Conservation (phyloP, 1,284 basidiomycete species). For the Chiua sp. region DNA sequence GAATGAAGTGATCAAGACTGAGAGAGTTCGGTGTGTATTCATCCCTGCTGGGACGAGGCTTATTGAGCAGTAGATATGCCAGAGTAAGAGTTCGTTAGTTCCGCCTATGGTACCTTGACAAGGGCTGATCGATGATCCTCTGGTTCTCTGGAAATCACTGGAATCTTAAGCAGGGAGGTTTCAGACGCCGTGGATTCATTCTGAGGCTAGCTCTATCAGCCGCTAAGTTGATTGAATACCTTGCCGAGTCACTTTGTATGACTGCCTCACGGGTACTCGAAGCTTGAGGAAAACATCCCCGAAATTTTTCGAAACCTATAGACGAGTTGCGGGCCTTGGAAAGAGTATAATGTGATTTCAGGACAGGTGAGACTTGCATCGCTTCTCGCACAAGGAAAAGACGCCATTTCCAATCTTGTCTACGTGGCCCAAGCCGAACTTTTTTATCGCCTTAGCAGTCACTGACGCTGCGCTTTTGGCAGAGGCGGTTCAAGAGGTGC, state of each 20-base stretch:
- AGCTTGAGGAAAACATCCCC: conserved; percentile 43
- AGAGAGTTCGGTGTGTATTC: conserved; percentile 46
- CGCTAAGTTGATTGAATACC: background rate
- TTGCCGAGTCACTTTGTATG: background rate
- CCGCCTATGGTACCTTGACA: background rate
- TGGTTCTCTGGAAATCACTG: conserved; percentile 34
- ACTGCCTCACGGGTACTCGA: conserved; percentile 21
- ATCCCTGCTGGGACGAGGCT: conserved; percentile 45
- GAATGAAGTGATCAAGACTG: conserved; percentile 32
- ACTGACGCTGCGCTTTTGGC: conserved; percentile 34
- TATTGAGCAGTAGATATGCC: conserved; percentile 47
- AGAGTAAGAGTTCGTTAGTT: conserved; percentile 4
- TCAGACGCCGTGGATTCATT: conserved; percentile 21
- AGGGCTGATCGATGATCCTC: background rate
- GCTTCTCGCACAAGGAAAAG: conserved; percentile 46
- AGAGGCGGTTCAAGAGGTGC: conserved; percentile 40
- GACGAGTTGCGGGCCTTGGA: conserved; percentile 40
- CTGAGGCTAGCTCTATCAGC: conserved; percentile 19
- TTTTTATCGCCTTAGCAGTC: conserved; percentile 24
- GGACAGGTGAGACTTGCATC: conserved; percentile 55
- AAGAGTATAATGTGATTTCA: conserved; percentile 39
- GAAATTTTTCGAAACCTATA: conserved; percentile 46
- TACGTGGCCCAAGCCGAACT: background rate
- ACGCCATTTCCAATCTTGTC: conserved; percentile 41
- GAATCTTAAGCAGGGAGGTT: conserved; percentile 48